phyloP scores from a whole-genome alignment of 768 basidiomycete species.

The Candolleomyces aberdarensis region DNA sequence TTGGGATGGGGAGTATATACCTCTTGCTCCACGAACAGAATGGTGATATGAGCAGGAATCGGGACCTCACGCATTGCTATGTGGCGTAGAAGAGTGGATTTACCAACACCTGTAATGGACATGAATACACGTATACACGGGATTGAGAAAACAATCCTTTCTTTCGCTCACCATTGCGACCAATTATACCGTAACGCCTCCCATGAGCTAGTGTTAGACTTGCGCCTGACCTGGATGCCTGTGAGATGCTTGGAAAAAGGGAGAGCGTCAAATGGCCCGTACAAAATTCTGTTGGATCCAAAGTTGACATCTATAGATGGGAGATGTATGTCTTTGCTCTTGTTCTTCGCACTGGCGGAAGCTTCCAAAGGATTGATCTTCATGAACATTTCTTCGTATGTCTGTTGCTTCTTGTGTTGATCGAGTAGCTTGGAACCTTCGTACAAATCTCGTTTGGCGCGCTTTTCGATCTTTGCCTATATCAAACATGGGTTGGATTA shows the following conservation, averaged over 20 bases:
- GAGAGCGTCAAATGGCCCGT: conserved; percentile 13
- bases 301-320: conserved; percentile 96
- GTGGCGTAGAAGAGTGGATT: conserved; percentile 92
- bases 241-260: conserved; percentile 1
- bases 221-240: conserved; percentile 64
- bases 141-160: too few relatives aligned
- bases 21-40: conserved; percentile 98
- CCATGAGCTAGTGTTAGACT: conserved; percentile 86
- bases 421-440: conserved; percentile 96
- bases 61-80: conserved; percentile 94
- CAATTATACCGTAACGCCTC: conserved; percentile 88
- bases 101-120: conserved; percentile 70
- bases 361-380: conserved; percentile 96
- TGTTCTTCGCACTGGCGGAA: conserved; percentile 75
- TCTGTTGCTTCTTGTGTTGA: conserved; percentile 93
- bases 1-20: conserved; percentile 32
- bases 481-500: conserved; percentile 4
- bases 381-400: conserved; percentile 99
- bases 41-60: conserved; percentile 92
- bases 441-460: conserved; percentile 85
- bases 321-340: conserved; percentile 96
- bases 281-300: conserved; percentile 92
- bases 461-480: conserved; percentile 95
- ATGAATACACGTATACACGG: too few relatives aligned
- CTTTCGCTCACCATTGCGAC: conserved; percentile 62